Evolutionary conservation across 495 filamentous ascomycete genomes (phyloP), one percentile per base, ranked within the genome.

Genomic region (Cudoniella acicularis): DNA sequence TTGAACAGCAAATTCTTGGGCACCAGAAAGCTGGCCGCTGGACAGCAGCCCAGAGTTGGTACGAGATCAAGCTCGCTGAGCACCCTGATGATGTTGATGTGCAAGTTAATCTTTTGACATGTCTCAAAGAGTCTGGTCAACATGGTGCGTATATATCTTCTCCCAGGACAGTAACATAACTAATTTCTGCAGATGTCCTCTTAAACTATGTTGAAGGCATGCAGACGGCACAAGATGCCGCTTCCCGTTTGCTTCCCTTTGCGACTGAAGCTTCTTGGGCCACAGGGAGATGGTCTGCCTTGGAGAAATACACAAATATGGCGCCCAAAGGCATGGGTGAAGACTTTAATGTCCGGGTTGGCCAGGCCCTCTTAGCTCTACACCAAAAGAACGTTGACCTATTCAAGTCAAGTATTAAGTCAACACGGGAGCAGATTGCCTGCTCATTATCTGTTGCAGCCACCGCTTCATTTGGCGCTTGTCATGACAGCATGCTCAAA

Each of bases 11-110:
- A 64, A 84, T 96, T 30, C 76, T 96, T 52, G 91, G 92, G 62
- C 92, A 98, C 69, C 83, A 87, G 36, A 97, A 95, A 67, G 89
- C 91, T 36, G 93, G 92, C n/a, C 81, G 92, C 68, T 99, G 92
- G 94, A 89, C 90, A n/a, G 91, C 94, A 50, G 95, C 90, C 45
- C 93, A 97, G 74, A 94, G 88, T 63, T 99, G 94, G 94, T 98
- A 98, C 71, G 92, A 98, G 68, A 79, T 95, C 36, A 84, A 88
- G 59, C 80, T 96, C 40, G 87, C 85, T 6, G 85, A 92, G 60
- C 82, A 87, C 46, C 91, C 95, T 0, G 76, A 85, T 45, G 85
- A 96, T 70, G 61, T 79, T 21, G 86, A 94, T 46, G 78, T 87
- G 16, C 92, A 98, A 69, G 78, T 87, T 59, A 86, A 96, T 68